These are phyloP conservation scores for Orbilia oligospora DNA, from an alignment of 2,329 filamentous ascomycete species.

Conservation along the genomic window DNA sequence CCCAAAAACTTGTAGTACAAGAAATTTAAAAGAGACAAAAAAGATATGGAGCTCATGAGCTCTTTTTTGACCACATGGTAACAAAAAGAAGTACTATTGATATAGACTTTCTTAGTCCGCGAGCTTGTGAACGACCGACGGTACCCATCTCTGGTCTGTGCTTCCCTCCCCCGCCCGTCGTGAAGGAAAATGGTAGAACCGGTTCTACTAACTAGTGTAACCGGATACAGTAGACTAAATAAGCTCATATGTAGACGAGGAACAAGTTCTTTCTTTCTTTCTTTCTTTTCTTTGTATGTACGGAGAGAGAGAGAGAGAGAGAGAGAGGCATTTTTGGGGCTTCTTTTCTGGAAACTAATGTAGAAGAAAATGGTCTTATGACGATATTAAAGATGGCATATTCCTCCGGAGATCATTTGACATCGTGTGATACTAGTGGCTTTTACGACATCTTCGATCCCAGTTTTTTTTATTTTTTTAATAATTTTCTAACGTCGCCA, in stretches of 20 bases:
- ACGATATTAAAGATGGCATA: constrained; percentile 37
- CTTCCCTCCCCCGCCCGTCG: neutral
- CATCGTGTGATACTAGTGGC: constrained; percentile 54
- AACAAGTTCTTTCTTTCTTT: no score
- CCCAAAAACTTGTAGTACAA: constrained; percentile 13
- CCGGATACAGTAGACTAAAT: constrained; percentile 28
- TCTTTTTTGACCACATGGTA: constrained; percentile 40
- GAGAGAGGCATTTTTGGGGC: constrained; percentile 24
- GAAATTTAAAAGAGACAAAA: neutral
- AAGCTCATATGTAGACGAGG: constrained; percentile 10
- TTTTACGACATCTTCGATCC: constrained; percentile 10
- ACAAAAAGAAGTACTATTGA: constrained; percentile 22
- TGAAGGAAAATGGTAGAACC: neutral
- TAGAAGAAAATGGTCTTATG: constrained; percentile 30
- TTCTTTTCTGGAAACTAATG: constrained; percentile 26
- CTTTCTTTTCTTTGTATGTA: constrained; percentile 7
- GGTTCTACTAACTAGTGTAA: neutral
- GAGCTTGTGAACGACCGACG: constrained; percentile 34
- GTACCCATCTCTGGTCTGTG: constrained; percentile 4
- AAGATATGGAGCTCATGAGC: constrained; percentile 44
- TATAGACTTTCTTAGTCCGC: constrained; percentile 2
- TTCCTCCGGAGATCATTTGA: constrained; percentile 52
- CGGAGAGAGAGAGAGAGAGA: no score
- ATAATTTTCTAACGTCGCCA: constrained; percentile 14
- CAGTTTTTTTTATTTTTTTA: no score